Base-by-base conservation (phyloP, 345 rosid genomes). In the Barbarea vulgaris region DNA sequence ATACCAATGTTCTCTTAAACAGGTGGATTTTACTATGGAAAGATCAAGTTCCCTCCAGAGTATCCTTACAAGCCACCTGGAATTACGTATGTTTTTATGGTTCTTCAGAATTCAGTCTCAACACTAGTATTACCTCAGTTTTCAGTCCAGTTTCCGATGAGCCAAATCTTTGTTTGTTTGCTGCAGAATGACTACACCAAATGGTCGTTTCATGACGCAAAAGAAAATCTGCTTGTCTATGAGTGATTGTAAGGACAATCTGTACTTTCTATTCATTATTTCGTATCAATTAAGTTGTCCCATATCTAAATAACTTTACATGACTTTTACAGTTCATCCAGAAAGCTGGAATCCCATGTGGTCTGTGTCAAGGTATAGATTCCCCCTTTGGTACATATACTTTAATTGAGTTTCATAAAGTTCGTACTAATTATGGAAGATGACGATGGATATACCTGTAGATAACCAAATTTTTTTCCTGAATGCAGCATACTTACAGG, bases 301-400 rank as follows among this genome's bases (percentile, higher is more conserved):
- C 10, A 53, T 52, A 51, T 66, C 53, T 65, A 50, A 77, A 22
- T 42, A 39, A 34, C 6, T 37, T 77, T 10, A 60, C 67, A n/a
- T 81, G 70, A 19, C 57, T 6, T 71, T 76, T 83, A 44, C 85
- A 95, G 99, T 90, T 85, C 99, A 95, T 81, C 99, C 98, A n/a
- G 98, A 95, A 85, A 93, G 91, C 84, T 95, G 99, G 99, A 95
- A 92, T 66, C 99, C 99, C 4, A 95, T 95, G 98, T 95, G 99
- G 99, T 95, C 99, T 67, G 97, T 89, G 34, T 90, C 98, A 56
- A 95, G 99, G 98, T 95, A 86, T 33, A 71, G 11, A 50, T 37
- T 71, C 33, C 56, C 24, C 59, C 19, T 72, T 44, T 44, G 64
- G 39, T 31, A 19, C 30, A 46, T 41, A 36, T 34, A 46, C 34